phyloP scores from a whole-genome alignment of 2,329 filamentous ascomycete species.

The Dothideomycetes sp. region DNA sequence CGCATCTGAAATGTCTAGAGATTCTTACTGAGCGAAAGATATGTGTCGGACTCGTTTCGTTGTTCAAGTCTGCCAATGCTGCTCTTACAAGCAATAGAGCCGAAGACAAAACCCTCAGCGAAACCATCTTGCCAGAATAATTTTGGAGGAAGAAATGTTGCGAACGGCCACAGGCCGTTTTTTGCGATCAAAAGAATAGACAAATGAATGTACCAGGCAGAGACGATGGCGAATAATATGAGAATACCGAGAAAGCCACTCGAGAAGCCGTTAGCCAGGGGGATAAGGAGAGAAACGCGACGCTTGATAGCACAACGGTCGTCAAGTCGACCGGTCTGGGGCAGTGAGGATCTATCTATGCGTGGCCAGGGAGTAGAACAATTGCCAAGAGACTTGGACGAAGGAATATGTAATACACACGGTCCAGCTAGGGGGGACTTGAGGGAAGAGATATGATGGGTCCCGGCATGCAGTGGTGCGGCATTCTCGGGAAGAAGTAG shows the following conservation, averaged over 20 bases:
- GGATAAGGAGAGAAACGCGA: conserved; percentile 13
- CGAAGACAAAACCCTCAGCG: conserved; percentile 10
- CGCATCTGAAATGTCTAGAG: not conserved
- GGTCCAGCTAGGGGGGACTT: conserved; percentile 9
- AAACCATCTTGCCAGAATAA: conserved; percentile 4
- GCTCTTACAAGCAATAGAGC: conserved; percentile 13
- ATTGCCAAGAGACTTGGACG: conserved; percentile 9
- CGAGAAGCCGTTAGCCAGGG: conserved; percentile 11
- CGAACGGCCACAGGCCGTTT: conserved; percentile 11
- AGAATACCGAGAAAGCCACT: not conserved
- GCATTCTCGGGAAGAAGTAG: too few species aligned
- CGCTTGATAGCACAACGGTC: conserved; percentile 1
- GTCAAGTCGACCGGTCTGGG: conserved; percentile 12
- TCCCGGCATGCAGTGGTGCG: conserved; percentile 12
- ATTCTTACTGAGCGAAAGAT: conserved; percentile 28
- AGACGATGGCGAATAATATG: too few species aligned
- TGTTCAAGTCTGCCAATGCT: conserved; percentile 22
- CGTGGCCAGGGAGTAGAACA: not conserved
- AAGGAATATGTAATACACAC: conserved; percentile 1
- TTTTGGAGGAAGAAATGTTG: conserved; percentile 1
- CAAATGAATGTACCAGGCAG: too few species aligned
- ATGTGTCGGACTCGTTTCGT: conserved; percentile 28
- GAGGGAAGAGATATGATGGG: conserved; percentile 2
- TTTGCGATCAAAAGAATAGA: too few species aligned
- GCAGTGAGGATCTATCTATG: conserved; percentile 10